Evolutionary conservation across 2,329 filamentous ascomycete genomes (phyloP).

Genomic region (Neopestalotiopsis clavispora): DNA sequence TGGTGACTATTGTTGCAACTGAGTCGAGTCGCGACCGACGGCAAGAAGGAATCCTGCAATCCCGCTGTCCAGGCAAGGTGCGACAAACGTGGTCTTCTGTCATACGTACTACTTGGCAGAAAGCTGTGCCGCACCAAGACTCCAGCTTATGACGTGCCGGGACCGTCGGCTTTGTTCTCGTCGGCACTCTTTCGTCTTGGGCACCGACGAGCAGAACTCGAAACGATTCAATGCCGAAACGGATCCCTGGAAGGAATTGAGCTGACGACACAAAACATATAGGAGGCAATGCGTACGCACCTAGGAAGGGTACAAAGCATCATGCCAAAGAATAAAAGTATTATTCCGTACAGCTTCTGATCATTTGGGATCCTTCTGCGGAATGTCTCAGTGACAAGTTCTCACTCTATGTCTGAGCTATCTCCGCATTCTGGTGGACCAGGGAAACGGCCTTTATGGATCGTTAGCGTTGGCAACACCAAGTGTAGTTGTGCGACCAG

Average conservation of each 20-base stretch:
- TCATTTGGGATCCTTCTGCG: not conserved
- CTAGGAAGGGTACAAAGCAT: not conserved
- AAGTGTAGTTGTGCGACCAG: not conserved
- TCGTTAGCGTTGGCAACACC: not conserved
- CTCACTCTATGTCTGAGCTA: not conserved
- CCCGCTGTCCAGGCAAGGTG: not conserved
- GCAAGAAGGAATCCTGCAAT: not conserved
- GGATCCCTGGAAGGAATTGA: not conserved
- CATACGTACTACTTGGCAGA: not conserved
- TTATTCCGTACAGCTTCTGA: not conserved
- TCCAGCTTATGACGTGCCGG: not conserved
- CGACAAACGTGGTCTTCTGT: not conserved
- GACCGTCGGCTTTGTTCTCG: not conserved
- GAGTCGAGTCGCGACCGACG: not conserved
- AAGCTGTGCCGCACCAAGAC: not conserved
- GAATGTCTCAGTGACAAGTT: not conserved
- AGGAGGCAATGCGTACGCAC: not conserved
- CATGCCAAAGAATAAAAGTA: not conserved
- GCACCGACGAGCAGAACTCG: not conserved
- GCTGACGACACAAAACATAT: not conserved
- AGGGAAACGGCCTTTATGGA: not conserved
- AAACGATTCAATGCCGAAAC: not conserved
- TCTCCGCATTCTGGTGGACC: not conserved
- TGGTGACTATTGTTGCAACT: not conserved
- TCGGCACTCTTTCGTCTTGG: not conserved